Percentiles rank a stretch among this genome's conserved stretches.
These are phyloP conservation scores for Suillus bovinus DNA, from an alignment of 768 basidiomycete genomes.

Conservation along the genomic window DNA sequence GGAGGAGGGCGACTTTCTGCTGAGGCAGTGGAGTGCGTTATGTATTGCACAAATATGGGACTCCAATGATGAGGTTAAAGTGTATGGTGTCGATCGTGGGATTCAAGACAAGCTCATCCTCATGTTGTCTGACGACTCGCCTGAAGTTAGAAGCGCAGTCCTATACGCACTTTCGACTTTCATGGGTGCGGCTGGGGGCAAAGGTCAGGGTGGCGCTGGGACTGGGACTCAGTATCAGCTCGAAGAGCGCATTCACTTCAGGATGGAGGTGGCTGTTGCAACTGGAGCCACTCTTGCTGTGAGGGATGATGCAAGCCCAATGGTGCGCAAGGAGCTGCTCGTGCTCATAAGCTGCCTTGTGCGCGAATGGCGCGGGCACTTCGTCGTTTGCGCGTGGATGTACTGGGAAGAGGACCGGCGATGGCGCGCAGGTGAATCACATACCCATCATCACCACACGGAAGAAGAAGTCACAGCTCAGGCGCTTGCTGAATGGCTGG, in stretches of 20 bases:
- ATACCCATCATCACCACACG: constrained; percentile 28
- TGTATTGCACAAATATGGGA: constrained; percentile 98
- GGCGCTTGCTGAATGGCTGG: constrained; percentile 80
- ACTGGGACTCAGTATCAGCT: constrained; percentile 77
- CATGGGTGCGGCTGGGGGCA: constrained; percentile 84
- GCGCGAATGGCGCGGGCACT: constrained; percentile 95
- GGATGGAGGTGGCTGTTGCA: constrained; percentile 89
- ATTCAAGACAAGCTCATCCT: constrained; percentile 82
- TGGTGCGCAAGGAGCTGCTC: constrained; percentile 93
- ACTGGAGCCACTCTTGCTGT: constrained; percentile 87
- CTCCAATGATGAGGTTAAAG: constrained; percentile 85
- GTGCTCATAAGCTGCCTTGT: constrained; percentile 91
- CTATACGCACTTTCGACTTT: constrained; percentile 92
- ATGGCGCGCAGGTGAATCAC: constrained; percentile 45
- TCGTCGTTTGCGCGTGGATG: constrained; percentile 94
- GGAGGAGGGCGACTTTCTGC: constrained; percentile 87
- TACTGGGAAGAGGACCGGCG: constrained; percentile 91
- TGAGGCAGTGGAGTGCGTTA: constrained; percentile 92
- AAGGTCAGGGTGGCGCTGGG: constrained; percentile 82
- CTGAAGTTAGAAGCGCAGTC: constrained; percentile 90
- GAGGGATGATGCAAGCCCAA: constrained; percentile 93
- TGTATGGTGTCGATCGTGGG: constrained; percentile 73
- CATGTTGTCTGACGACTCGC: constrained; percentile 82
- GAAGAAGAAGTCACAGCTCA: constrained; percentile 75
- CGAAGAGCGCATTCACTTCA: constrained; percentile 77